Evolutionary conservation across 805 yeast species (phyloP).

Genomic region (Blastobotrys muscicola): DNA sequence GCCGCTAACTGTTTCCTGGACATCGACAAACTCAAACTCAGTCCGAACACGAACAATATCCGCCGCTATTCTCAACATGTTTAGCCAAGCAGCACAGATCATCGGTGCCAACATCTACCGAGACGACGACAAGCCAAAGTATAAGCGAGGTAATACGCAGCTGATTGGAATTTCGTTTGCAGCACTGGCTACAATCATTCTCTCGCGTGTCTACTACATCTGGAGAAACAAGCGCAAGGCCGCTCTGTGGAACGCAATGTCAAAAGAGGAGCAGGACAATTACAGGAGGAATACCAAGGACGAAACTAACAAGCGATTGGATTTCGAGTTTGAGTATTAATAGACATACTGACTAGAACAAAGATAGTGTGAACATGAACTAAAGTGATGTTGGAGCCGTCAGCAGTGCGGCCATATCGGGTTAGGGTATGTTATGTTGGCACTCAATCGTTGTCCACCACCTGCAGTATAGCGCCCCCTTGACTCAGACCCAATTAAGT

Average conservation of each 20-base stretch:
- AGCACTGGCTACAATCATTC: constrained; percentile 12
- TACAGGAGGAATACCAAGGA: constrained; percentile 41
- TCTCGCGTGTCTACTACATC: constrained; percentile 27
- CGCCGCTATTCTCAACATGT: constrained; percentile 57
- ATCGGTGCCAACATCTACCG: constrained; percentile 49
- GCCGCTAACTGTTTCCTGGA: constrained; percentile 50
- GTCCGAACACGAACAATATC: constrained; percentile 58
- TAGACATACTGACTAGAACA: constrained; percentile 18
- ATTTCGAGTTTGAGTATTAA: constrained; percentile 35
- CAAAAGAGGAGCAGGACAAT: constrained; percentile 39
- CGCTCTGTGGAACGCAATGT: constrained; percentile 41
- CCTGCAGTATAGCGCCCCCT: too few species aligned
- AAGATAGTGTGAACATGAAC: too few species aligned
- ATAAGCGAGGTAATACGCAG: constrained; percentile 44
- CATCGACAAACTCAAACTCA: constrained; percentile 52
- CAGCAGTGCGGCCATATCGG: too few species aligned
- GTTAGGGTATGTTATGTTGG: too few species aligned
- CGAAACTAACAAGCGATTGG: constrained; percentile 50
- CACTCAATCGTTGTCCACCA: too few species aligned
- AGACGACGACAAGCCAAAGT: constrained; percentile 47
- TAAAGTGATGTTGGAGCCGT: too few species aligned
- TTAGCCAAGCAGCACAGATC: constrained; percentile 49
- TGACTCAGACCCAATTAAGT: too few species aligned
- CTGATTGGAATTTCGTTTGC: constrained; percentile 21
- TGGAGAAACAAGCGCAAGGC: constrained; percentile 29